Percentiles rank a stretch among this genome's conserved stretches.
Conservation (phyloP, 169 alveolate species). For the Plasmodium billcollinsi region DNA sequence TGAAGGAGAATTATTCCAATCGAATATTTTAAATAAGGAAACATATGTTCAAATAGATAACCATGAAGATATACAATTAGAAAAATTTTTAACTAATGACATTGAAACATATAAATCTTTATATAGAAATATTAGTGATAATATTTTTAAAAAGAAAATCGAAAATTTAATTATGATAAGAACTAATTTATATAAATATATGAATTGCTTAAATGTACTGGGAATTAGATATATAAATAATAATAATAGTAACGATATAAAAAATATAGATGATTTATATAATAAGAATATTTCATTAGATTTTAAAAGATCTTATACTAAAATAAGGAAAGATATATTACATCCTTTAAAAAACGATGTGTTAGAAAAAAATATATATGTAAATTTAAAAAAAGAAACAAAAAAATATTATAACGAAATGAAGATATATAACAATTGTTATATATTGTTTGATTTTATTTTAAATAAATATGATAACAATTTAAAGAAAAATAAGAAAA, state of each 20-base stretch:
- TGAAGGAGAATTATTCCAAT: constrained; percentile 23
- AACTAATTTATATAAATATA: constrained; percentile 68
- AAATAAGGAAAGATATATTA: constrained; percentile 73
- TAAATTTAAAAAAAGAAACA: constrained; percentile 77
- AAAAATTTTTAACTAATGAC: constrained; percentile 65
- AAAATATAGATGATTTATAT: constrained; percentile 32
- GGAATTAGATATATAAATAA: constrained; percentile 68
- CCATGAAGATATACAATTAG: constrained; percentile 61
- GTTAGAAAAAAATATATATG: constrained; percentile 71
- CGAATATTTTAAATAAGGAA: constrained; percentile 50
- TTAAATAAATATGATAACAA: constrained; percentile 74
- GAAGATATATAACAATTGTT: constrained; percentile 75
- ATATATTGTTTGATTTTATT: constrained; percentile 54
- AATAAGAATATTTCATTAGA: constrained; percentile 46
- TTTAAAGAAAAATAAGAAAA: constrained; percentile 72
- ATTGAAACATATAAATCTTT: constrained; percentile 37
- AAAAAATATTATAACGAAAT: constrained; percentile 58
- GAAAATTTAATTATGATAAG: constrained; percentile 76
- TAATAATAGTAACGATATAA: constrained; percentile 35
- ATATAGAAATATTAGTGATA: constrained; percentile 74
- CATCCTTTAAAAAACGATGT: constrained; percentile 74
- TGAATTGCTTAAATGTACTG: constrained; percentile 75
- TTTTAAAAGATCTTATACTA: constrained; percentile 61
- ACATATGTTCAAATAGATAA: constrained; percentile 73
- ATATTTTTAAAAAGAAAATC: constrained; percentile 63